Percentiles rank a stretch among this genome's conserved stretches.
phyloP scores from a whole-genome alignment of 2,329 filamentous ascomycete genomes.

The Cryphonectria radicalis region DNA sequence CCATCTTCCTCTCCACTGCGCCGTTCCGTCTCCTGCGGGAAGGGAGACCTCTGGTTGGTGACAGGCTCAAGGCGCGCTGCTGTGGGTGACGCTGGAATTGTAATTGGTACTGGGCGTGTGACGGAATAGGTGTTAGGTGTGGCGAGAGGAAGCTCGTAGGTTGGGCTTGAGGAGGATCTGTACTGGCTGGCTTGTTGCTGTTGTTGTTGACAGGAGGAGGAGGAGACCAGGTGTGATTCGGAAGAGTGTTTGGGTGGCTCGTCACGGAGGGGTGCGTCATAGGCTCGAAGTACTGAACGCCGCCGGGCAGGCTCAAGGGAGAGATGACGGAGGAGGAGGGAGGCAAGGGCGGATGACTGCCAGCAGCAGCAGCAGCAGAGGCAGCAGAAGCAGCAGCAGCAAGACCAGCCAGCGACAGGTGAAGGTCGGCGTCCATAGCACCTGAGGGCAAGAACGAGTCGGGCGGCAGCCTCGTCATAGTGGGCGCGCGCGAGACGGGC shows the following conservation, averaged over 20 bases:
- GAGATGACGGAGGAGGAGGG: slow-evolving; percentile 45
- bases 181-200: slow-evolving; percentile 16
- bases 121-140: slow-evolving; percentile 33
- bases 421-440: slow-evolving; percentile 41
- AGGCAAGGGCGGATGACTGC: slow-evolving; percentile 32
- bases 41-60: slow-evolving; percentile 35
- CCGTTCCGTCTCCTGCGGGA: slow-evolving; percentile 11
- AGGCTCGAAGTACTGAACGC: slow-evolving; percentile 46
- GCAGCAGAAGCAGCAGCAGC: slow-evolving; percentile 30
- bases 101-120: slow-evolving; percentile 33
- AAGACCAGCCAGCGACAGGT: slow-evolving; percentile 34
- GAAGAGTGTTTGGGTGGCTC: slow-evolving; percentile 33
- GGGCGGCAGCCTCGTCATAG: slow-evolving; percentile 47
- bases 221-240: slow-evolving; percentile 12
- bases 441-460: slow-evolving; percentile 50
- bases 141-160: slow-evolving; percentile 36
- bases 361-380: slow-evolving; percentile 28
- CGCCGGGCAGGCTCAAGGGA: slow-evolving; percentile 44
- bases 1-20: slow-evolving; percentile 23
- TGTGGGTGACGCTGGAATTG: slow-evolving; percentile 32
- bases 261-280: slow-evolving; percentile 31
- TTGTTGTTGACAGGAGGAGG: neutral
- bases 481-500: slow-evolving; percentile 9
- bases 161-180: slow-evolving; percentile 32
- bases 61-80: slow-evolving; percentile 40